Evolutionary conservation across 108 stramenopile species (phyloP), one percentile per base, ranked within the genome.

Genomic region (Nitzschia sp.): DNA sequence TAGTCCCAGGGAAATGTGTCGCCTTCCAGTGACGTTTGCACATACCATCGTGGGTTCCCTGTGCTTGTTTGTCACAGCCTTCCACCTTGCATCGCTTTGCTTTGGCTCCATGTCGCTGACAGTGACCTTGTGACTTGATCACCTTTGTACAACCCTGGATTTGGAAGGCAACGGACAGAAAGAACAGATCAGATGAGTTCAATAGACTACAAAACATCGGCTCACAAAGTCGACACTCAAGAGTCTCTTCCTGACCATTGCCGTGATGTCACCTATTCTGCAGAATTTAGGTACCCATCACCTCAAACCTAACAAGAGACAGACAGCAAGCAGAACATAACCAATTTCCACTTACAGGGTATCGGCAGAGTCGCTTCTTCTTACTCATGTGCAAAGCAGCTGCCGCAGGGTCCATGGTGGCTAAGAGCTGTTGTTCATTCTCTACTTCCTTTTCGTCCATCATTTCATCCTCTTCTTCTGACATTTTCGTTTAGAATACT

Each of bases 11-110:
- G 42, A 65, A 80, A 51, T 80, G 59, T 7, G 65, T 42, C 10
- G 76, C 64, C 26, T 80, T 73, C 83, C 85, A 90, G 44, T 90
- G 88, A 0, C 85, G 79, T 52, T 86, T 90, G 59, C 88, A 86
- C 81, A 83, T 82, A 0, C 85, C 75, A 50, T 77, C 68, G 50
- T 77, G 76, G 11, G 76, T 78, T 22, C 87, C 80, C 38, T 89
- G 88, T 10, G 85, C 81, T 66, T 86, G 83, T 54, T 75, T 76
- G 8, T 76, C 72, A 68, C 88, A 89, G 0, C 81, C 75, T 0
- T 61, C 68, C 10, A 85, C 74, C 75, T 83, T 81, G 75, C 88
- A 89, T 54, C 83, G 85, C 51, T 89, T 89, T 17, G 83, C 74
- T 62, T 79, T 84, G 25, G 83, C 88, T 11, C 88, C 88, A 62